Percentiles rank a stretch among this genome's conserved stretches.
Conservation (phyloP, 345 rosid genomes). For the Melaleuca alternifolia region DNA sequence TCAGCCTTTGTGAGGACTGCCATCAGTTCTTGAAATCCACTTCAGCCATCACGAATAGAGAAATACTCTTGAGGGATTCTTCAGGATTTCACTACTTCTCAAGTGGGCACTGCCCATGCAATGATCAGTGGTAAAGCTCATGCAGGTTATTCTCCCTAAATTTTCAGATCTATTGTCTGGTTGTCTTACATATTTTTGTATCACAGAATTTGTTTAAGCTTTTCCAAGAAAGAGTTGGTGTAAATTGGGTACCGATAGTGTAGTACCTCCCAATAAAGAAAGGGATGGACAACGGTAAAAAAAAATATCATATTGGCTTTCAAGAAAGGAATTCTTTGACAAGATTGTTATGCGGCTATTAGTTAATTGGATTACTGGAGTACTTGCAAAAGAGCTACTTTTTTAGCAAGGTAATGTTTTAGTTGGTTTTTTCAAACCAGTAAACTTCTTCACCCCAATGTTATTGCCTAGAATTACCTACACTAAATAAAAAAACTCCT, state of each 20-base stretch:
- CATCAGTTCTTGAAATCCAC: conserved; percentile 56
- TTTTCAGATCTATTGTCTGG: background rate
- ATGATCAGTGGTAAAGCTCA: conserved; percentile 34
- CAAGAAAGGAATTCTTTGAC: background rate
- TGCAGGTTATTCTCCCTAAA: background rate
- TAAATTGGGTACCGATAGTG: background rate
- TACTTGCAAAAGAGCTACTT: no score
- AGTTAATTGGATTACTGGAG: no score
- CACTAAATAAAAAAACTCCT: no score
- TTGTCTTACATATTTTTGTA: background rate
- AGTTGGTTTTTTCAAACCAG: no score
- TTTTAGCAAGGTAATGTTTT: no score
- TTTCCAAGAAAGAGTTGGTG: background rate
- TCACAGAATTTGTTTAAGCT: background rate
- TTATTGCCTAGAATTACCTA: no score
- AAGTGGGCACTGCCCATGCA: conserved; percentile 69
- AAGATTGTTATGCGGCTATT: background rate
- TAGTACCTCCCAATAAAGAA: background rate
- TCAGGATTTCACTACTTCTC: conserved; percentile 76
- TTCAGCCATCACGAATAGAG: conserved; percentile 43
- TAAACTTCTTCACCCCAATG: no score
- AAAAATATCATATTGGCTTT: background rate
- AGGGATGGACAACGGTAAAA: background rate
- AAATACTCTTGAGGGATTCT: conserved; percentile 58
- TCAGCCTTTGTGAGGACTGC: conserved; percentile 75